phyloP scores from a whole-genome alignment of 352 stramenopile genomes.

The Pythium myriotylum region DNA sequence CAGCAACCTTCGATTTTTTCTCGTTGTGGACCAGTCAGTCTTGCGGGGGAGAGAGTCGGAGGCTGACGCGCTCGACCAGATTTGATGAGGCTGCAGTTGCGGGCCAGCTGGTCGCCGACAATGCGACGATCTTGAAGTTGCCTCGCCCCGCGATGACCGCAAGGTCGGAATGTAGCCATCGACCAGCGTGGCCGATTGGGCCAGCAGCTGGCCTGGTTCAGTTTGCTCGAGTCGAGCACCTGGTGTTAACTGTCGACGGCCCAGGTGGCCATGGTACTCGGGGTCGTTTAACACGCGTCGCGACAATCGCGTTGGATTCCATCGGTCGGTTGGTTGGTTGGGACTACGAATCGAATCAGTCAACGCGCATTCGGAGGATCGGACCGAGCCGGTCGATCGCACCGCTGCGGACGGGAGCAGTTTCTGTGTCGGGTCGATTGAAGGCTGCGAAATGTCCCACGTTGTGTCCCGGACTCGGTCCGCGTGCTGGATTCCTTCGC shows the following conservation, averaged over 20 bases:
- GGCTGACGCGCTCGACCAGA: conserved; percentile 2
- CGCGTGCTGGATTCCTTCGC: not conserved
- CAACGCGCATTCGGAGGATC: too few species aligned
- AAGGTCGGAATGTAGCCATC: conserved; percentile 14
- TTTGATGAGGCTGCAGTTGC: conserved; percentile 15
- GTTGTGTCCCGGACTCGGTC: not conserved
- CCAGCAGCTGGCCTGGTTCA: conserved; percentile 10
- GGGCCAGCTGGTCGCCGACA: not conserved
- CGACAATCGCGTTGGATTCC: too few species aligned
- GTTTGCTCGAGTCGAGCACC: not conserved
- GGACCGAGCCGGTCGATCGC: too few species aligned
- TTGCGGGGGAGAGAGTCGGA: conserved; percentile 21
- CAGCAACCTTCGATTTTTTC: not conserved
- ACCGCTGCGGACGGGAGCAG: too few species aligned
- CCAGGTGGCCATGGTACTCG: too few species aligned
- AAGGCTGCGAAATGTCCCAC: conserved; percentile 1
- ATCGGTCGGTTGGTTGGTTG: too few species aligned
- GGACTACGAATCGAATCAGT: too few species aligned
- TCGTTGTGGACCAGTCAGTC: conserved; percentile 7
- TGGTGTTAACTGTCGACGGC: conserved; percentile 16
- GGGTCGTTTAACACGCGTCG: not conserved
- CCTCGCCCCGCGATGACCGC: not conserved
- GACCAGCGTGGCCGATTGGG: not conserved
- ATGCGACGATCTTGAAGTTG: conserved; percentile 23
- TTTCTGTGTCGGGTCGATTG: too few species aligned